Evolutionary conservation across 768 basidiomycete genomes (phyloP), one percentile per base, ranked within the genome.

Genomic region (Pleurotus tuoliensis): DNA sequence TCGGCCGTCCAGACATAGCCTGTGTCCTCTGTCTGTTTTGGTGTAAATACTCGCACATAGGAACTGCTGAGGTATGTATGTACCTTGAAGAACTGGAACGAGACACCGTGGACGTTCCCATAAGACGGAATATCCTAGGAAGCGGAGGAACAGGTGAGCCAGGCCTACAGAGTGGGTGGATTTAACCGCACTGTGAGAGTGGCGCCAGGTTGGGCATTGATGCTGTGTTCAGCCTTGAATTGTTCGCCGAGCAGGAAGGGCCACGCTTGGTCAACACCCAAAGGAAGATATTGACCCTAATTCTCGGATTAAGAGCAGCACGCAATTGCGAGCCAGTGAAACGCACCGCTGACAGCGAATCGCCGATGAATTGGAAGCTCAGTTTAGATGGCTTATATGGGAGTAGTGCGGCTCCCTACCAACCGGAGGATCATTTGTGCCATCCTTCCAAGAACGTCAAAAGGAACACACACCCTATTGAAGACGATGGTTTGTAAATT

Each of bases 181-280:
- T 16, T 52, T 9, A 18, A 40, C n/a, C 69, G 52, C 55, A 80
- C 78, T 2, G 70, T 75, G 15, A 83, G 67, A 20, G 80, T 74
- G 1, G 77, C 81, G 4, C 81, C 82, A 2, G 83, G 82, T 61
- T 83, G 82, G 3, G 82, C 81, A 22, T 71, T 76, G 25, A 83
- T 71, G 5, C 66, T 69, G 61, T 81, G 76, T 59, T 84, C 82
- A 1, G 79, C 79, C 58, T 78, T 79, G 71, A 80, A 82, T 38
- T 63, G 57, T 56, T 82, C 79, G 3, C 77, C 75, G 1, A 75
- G 74, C 15, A 82, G 64, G 69, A 81, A 81, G 1, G 79, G 77
- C 82, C 82, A 84, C 2, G 80, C 81, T 64, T 81, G 79, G 60
- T 82, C 72, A 15, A 84, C 81, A 15, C 82, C 82, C 55, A 74